Evolutionary conservation across 306 rosid genomes (phyloP).

Genomic region (Malus fusca): DNA sequence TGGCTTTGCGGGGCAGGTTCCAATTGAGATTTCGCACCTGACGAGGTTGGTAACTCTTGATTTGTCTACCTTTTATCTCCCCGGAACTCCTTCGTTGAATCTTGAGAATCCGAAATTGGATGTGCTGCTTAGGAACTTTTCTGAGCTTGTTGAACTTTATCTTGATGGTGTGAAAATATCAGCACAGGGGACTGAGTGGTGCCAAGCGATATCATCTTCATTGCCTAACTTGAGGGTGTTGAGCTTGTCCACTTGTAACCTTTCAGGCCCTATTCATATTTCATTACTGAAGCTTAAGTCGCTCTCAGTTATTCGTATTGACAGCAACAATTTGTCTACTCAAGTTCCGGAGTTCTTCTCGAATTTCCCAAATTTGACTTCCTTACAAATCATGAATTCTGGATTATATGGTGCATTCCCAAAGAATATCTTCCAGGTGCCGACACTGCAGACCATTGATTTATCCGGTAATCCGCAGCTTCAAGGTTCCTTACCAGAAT

Average conservation of each 20-base stretch:
- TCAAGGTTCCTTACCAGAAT: conserved; percentile 20
- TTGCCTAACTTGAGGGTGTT: conserved; percentile 10
- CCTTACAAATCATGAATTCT: background rate
- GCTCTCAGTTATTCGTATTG: conserved; percentile 18
- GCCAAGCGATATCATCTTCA: conserved; percentile 19
- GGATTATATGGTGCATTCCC: conserved; percentile 21
- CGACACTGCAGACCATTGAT: conserved; percentile 9
- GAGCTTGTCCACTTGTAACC: conserved; percentile 11
- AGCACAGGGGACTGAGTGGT: conserved; percentile 38
- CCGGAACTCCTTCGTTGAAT: background rate
- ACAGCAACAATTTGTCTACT: background rate
- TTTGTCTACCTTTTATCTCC: background rate
- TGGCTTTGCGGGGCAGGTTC: conserved; percentile 18
- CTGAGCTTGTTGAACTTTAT: conserved; percentile 23
- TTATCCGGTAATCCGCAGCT: background rate
- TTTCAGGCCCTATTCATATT: background rate
- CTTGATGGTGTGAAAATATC: conserved; percentile 44
- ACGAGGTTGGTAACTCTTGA: conserved; percentile 24
- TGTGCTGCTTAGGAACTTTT: conserved; percentile 15
- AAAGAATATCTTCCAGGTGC: conserved; percentile 14
- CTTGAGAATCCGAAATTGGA: conserved; percentile 17
- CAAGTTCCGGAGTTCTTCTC: conserved; percentile 16
- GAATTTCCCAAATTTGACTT: conserved; percentile 16
- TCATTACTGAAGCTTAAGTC: conserved; percentile 10
- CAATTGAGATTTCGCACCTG: conserved; percentile 10